phyloP scores from a whole-genome alignment of 2,329 filamentous ascomycete genomes.

The Ophiostoma piceae region DNA sequence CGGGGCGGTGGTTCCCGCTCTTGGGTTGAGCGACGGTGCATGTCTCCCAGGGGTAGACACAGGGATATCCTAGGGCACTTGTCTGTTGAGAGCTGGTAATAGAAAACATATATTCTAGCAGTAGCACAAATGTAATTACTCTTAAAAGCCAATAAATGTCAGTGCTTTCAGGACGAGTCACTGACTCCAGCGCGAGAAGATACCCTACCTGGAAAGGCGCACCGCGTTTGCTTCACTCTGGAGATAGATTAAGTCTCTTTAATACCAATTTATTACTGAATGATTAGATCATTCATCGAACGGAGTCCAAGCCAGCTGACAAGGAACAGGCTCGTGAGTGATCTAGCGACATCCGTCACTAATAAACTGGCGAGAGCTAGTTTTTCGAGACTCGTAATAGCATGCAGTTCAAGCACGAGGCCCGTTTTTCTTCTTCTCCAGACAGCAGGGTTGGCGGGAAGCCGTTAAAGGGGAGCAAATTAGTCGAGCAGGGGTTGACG shows the following conservation, averaged over 20 bases:
- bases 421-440: slow-evolving; percentile 16
- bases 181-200: neutral
- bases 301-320: neutral
- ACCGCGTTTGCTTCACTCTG: neutral
- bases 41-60: slow-evolving; percentile 17
- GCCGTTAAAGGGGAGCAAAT: slow-evolving; percentile 19
- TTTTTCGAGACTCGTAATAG: neutral
- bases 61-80: slow-evolving; percentile 16
- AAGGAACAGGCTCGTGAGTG: neutral
- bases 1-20: slow-evolving; percentile 24
- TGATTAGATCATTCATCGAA: neutral
- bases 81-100: neutral
- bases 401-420: neutral
- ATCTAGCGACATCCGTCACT: neutral
- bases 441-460: slow-evolving; percentile 21
- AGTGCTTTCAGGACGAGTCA: neutral
- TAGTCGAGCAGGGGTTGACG: neutral
- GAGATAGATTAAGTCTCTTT: too few relatives aligned
- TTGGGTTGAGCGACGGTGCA: slow-evolving; percentile 14
- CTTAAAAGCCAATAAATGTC: neutral
- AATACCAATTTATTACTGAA: neutral
- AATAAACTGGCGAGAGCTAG: neutral
- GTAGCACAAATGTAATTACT: neutral
- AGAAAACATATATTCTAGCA: neutral
- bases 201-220: neutral